Evolutionary conservation across 78 protist species (phyloP).

Genomic region (Tieghemostelium lacteum): DNA sequence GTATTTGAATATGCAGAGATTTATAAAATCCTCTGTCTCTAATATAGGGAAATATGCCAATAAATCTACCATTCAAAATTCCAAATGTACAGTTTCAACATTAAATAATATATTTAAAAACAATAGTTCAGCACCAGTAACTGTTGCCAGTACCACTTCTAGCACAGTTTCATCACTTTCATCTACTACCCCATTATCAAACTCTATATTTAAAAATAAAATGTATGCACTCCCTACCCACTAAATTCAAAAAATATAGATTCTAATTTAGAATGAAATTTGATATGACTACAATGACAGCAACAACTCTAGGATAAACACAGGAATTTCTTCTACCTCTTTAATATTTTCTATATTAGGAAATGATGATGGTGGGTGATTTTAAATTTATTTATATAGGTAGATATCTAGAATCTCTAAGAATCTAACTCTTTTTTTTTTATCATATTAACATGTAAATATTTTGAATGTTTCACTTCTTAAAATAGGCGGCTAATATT

Average conservation of each 20-base stretch:
- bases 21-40: neutral
- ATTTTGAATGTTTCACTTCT: too few relatives aligned
- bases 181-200: neutral
- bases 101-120: too few relatives aligned
- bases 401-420: too few relatives aligned
- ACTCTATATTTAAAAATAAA: neutral
- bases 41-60: neutral
- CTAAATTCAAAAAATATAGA: neutral
- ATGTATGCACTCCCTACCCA: neutral
- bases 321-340: neutral
- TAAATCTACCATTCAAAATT: neutral
- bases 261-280: neutral
- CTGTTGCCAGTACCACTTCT: neutral
- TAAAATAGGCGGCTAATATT: too few relatives aligned
- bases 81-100: neutral
- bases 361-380: constrained; percentile 51
- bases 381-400: neutral
- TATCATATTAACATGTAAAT: too few relatives aligned
- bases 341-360: constrained; percentile 18
- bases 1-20: neutral
- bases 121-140: too few relatives aligned
- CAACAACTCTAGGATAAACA: neutral
- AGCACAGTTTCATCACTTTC: neutral
- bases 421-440: too few relatives aligned
- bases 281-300: neutral